phyloP scores from a whole-genome alignment of 176 grass and related monocot species.

The Oryza meyeriana region DNA sequence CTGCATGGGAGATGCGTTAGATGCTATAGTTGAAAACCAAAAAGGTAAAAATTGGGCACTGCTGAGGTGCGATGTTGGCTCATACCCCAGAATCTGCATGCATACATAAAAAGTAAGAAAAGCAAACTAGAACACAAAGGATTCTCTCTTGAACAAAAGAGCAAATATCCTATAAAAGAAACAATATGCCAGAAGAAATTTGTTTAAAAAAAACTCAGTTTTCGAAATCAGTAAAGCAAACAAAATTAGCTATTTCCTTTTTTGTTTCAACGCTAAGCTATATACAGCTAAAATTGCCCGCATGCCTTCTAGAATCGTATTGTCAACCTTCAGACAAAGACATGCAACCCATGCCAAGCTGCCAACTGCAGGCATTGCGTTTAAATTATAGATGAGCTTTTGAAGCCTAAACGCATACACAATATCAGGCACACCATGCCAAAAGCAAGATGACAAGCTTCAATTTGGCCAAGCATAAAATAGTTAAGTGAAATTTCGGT shows the following conservation, averaged over 20 bases:
- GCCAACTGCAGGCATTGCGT: background rate
- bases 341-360: background rate
- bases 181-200: background rate
- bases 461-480: background rate
- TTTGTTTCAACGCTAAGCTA: background rate
- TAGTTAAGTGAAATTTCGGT: background rate
- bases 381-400: background rate
- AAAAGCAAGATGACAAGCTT: background rate
- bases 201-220: background rate
- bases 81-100: conserved; percentile 40
- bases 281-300: background rate
- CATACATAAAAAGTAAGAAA: background rate
- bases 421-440: background rate
- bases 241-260: background rate
- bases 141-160: background rate
- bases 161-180: background rate
- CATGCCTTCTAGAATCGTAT: conserved; percentile 6
- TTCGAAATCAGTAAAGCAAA: conserved; percentile 1
- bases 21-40: conserved; percentile 42
- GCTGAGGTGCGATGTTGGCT: conserved; percentile 20
- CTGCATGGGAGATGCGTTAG: conserved; percentile 40
- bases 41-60: conserved; percentile 32
- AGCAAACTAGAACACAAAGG: conserved; percentile 1
- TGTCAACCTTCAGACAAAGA: background rate
- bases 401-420: background rate